Percentiles rank a stretch among this genome's conserved stretches.
Evolutionary conservation across 768 basidiomycete species (phyloP).

Genomic region (Trametes coccinea): DNA sequence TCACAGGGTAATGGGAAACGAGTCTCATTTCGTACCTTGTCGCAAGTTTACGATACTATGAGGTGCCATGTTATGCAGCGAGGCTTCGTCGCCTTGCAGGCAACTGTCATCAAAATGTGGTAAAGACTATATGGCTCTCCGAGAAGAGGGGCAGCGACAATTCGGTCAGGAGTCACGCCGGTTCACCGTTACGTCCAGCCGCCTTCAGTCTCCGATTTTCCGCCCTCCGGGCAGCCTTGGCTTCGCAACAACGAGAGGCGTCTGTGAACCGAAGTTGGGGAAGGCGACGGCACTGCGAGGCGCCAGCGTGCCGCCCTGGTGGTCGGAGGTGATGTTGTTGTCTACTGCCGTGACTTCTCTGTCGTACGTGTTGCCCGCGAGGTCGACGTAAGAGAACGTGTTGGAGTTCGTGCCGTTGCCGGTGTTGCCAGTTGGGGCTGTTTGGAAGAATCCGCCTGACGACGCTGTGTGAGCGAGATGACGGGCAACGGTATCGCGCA

Average conservation of each 20-base stretch:
- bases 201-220: conserved; percentile 22
- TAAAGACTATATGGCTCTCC: no score
- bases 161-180: no score
- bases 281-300: conserved; percentile 6
- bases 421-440: conserved; percentile 46
- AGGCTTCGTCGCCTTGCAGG: no score
- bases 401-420: conserved; percentile 76
- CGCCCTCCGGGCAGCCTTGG: conserved; percentile 41
- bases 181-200: not conserved
- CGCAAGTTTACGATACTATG: no score
- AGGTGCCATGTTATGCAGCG: no score
- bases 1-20: no score
- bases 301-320: conserved; percentile 52
- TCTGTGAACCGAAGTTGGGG: conserved; percentile 12
- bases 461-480: not conserved
- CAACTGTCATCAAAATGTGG: no score
- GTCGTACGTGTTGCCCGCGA: conserved; percentile 59
- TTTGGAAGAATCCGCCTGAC: conserved; percentile 53
- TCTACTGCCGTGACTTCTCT: conserved; percentile 61
- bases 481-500: not conserved
- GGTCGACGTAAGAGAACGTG: conserved; percentile 61
- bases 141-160: no score
- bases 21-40: no score
- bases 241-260: conserved; percentile 18
- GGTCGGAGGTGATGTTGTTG: conserved; percentile 62